phyloP scores from a whole-genome alignment of 768 basidiomycete species.

The Hirschioporus abietinus region DNA sequence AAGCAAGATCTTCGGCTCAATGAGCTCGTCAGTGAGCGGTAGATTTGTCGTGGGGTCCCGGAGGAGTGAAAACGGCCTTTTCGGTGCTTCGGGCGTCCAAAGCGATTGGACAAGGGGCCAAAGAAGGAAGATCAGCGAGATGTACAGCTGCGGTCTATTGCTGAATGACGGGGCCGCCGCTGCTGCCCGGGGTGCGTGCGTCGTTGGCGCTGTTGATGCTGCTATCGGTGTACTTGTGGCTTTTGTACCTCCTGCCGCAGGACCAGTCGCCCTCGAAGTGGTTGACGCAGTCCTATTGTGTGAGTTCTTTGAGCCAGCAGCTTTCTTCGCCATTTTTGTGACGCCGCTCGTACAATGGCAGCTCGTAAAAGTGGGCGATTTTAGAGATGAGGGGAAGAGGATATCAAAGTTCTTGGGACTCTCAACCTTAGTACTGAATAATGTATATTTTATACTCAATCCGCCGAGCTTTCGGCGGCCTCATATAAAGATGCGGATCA shows the following conservation, averaged over 20 bases:
- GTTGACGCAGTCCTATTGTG: background rate
- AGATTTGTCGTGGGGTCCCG: background rate
- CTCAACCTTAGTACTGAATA: background rate
- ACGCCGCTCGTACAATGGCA: background rate
- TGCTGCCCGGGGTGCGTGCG: background rate
- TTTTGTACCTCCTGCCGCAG: background rate
- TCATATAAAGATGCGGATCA: background rate
- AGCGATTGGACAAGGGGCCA: background rate
- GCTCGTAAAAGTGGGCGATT: background rate
- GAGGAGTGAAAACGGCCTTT: conserved; percentile 1
- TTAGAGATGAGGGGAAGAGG: background rate
- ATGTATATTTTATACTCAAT: background rate
- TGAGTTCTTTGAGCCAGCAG: background rate
- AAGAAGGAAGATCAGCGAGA: conserved; percentile 2
- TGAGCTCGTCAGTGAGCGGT: background rate
- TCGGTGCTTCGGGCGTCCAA: conserved; percentile 2
- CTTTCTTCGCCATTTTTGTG: background rate
- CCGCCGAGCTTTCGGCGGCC: background rate
- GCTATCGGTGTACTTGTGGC: too few relatives aligned
- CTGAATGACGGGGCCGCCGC: background rate
- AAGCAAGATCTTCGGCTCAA: conserved; percentile 39
- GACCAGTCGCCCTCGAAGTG: background rate
- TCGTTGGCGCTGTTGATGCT: background rate
- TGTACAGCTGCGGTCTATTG: background rate
- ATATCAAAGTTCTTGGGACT: background rate